These are phyloP conservation scores for Meripilus lineatus DNA, from an alignment of 1,284 basidiomycete species.

Conservation along the genomic window DNA sequence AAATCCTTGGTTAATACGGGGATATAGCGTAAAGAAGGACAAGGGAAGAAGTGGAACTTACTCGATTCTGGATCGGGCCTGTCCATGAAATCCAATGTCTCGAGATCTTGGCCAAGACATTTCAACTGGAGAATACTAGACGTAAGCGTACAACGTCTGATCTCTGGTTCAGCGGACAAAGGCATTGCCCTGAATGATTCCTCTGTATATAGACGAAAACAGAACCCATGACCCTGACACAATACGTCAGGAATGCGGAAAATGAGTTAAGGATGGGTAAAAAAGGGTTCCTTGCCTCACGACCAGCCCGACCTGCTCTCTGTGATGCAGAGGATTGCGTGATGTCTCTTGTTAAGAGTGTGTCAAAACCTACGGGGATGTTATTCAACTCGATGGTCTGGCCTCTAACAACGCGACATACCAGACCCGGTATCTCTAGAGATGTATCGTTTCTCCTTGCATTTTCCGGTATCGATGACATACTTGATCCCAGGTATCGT, in stretches of 20 bases:
- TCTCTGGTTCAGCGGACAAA: conserved; percentile 78
- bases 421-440: conserved; percentile 64
- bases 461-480: conserved; percentile 93
- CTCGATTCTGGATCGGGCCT: conserved; percentile 68
- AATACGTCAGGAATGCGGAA: not conserved
- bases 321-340: conserved; percentile 88
- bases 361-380: conserved; percentile 69
- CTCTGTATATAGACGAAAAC: conserved; percentile 88
- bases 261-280: not conserved
- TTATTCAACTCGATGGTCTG: not conserved
- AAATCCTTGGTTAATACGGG: not conserved
- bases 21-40: no score
- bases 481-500: conserved; percentile 96
- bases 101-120: conserved; percentile 76
- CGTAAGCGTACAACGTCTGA: conserved; percentile 79
- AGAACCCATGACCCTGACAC: conserved; percentile 67
- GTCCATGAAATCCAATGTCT: conserved; percentile 82
- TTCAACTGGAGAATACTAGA: conserved; percentile 82
- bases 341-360: conserved; percentile 79
- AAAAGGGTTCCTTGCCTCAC: conserved; percentile 53
- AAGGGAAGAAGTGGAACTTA: conserved; percentile 30
- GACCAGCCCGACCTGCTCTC: conserved; percentile 85
- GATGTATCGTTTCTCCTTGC: conserved; percentile 91
- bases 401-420: conserved; percentile 25
- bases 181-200: conserved; percentile 64